A percentile compares a stretch with the other conserved stretches of the same genome.
Conservation (phyloP, 2,329 filamentous ascomycete species). For the Dryadomyces quercus-mongolicae region DNA sequence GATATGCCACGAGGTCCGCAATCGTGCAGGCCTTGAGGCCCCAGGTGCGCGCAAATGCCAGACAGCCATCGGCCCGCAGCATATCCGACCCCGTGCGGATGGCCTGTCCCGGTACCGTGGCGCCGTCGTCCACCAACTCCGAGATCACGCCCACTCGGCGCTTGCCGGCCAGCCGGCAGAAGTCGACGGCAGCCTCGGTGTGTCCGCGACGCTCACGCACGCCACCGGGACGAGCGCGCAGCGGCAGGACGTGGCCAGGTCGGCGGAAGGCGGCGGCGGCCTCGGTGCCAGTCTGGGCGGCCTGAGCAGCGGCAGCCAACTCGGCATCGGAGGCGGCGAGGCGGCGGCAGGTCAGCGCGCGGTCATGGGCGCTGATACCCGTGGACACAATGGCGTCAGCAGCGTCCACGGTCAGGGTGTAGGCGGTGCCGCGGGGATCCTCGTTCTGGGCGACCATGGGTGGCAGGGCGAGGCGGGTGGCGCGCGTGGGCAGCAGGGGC, state of each 20-base stretch:
- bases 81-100: constrained; percentile 63
- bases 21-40: constrained; percentile 92
- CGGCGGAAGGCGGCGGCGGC: constrained; percentile 55
- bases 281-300: constrained; percentile 33
- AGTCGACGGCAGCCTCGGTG: constrained; percentile 86
- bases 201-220: constrained; percentile 72
- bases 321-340: constrained; percentile 40
- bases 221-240: constrained; percentile 68
- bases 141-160: constrained; percentile 69
- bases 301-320: constrained; percentile 3
- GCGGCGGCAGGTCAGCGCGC: constrained; percentile 65
- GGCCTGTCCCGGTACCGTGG: constrained; percentile 55
- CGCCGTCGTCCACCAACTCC: constrained; percentile 82
- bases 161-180: constrained; percentile 78
- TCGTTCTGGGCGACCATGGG: constrained; percentile 71
- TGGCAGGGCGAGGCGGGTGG: constrained; percentile 62
- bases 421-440: constrained; percentile 84
- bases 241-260: constrained; percentile 82
- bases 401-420: constrained; percentile 82
- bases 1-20: constrained; percentile 70
- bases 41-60: constrained; percentile 79
- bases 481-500: constrained; percentile 59
- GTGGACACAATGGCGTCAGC: constrained; percentile 63
- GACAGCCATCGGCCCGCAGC: constrained; percentile 80
- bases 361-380: constrained; percentile 82